A percentile compares a stretch with the other conserved stretches of the same genome.
phyloP scores from a whole-genome alignment of 352 stramenopile genomes.

The Lagenidium giganteum region DNA sequence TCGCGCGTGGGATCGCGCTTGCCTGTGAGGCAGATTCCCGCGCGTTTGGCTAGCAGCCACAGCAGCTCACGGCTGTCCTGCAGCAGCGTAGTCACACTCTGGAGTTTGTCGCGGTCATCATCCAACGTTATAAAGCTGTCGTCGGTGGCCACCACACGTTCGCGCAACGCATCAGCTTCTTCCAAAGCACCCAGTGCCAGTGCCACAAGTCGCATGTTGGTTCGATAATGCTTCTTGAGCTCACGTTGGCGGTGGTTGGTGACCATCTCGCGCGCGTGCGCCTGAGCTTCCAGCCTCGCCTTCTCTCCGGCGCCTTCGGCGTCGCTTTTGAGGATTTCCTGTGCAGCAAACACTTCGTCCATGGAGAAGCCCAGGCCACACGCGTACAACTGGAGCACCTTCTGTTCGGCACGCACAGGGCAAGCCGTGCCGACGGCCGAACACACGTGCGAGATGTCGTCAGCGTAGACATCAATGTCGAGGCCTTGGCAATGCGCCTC shows the following conservation, averaged over 20 bases:
- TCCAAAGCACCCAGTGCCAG: constrained; percentile 55
- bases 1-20: constrained; percentile 52
- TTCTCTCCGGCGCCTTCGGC: constrained; percentile 58
- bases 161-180: constrained; percentile 46
- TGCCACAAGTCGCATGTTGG: constrained; percentile 39
- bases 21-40: constrained; percentile 55
- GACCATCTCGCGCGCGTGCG: constrained; percentile 35
- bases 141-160: constrained; percentile 22
- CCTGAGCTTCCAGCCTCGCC: constrained; percentile 44
- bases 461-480: constrained; percentile 1
- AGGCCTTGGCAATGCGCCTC: constrained; percentile 23
- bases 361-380: constrained; percentile 41
- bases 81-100: constrained; percentile 22
- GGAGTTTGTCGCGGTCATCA: background rate
- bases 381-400: constrained; percentile 37
- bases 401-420: constrained; percentile 38
- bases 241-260: constrained; percentile 37
- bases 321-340: constrained; percentile 71
- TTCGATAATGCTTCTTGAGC: constrained; percentile 59
- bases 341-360: constrained; percentile 30
- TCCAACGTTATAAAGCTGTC: no score
- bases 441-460: constrained; percentile 13
- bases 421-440: constrained; percentile 39
- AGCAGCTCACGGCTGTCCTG: constrained; percentile 31
- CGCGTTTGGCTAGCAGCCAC: constrained; percentile 44